Evolutionary conservation across 441 rosid species (phyloP).

Genomic region (Pelargonium citronellum): DNA sequence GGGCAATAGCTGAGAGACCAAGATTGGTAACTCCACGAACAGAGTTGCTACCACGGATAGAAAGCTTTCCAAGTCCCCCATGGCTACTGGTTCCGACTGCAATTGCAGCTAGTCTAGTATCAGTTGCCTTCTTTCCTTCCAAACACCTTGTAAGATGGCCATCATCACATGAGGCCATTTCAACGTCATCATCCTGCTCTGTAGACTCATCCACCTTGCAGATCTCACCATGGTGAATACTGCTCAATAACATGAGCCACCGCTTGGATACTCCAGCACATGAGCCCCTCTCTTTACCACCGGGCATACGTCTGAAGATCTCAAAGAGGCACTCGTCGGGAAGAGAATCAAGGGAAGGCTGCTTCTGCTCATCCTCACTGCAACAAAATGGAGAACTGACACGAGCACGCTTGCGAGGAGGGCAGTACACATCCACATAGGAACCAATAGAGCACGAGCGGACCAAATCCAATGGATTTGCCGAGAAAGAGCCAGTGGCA

Average conservation of each 20-base stretch:
- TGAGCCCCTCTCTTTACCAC: constrained; percentile 62
- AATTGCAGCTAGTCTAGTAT: constrained; percentile 76
- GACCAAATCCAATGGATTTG: constrained; percentile 58
- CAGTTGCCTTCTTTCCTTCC: constrained; percentile 86
- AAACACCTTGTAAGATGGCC: constrained; percentile 63
- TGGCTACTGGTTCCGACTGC: constrained; percentile 65
- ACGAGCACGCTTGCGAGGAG: constrained; percentile 72
- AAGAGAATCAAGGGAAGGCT: constrained; percentile 53
- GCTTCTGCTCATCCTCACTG: constrained; percentile 39
- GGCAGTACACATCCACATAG: constrained; percentile 55
- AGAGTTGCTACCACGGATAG: constrained; percentile 59
- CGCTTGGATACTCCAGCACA: constrained; percentile 77
- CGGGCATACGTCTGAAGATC: constrained; percentile 65
- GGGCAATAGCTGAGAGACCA: constrained; percentile 64
- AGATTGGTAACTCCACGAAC: constrained; percentile 52
- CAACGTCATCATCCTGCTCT: constrained; percentile 21
- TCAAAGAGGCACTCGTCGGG: constrained; percentile 90
- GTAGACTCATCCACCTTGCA: constrained; percentile 19
- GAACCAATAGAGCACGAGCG: constrained; percentile 46
- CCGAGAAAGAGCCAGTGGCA: constrained; percentile 49
- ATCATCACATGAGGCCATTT: constrained; percentile 42
- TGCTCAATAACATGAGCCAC: constrained; percentile 67
- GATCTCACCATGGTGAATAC: constrained; percentile 48
- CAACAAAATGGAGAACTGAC: constrained; percentile 34
- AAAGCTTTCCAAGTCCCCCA: constrained; percentile 86